Percentiles rank a stretch among this genome's conserved stretches.
These are phyloP conservation scores for Bolboschoenoplectus hybrid DNA, from an alignment of 202 grass and related monocot species.

Conservation along the genomic window DNA sequence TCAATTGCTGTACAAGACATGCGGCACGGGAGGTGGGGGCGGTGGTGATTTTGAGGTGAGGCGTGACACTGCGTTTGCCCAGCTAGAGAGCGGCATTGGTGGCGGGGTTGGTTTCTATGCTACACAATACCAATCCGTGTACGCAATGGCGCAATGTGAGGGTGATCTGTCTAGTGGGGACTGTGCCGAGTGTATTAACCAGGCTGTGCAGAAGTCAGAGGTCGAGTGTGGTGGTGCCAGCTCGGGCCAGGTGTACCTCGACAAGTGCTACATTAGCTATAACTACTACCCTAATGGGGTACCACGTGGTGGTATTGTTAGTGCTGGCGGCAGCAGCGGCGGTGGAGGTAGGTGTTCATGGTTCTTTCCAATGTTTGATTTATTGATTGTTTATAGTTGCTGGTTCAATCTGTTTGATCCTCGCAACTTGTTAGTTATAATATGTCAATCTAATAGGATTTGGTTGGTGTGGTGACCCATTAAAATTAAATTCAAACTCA, in stretches of 20 bases:
- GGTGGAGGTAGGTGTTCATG: slow-evolving; percentile 12
- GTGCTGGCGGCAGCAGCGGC: slow-evolving; percentile 10
- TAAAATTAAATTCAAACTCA: slow-evolving; percentile 34
- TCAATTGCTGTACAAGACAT: slow-evolving; percentile 95
- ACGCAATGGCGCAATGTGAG: slow-evolving; percentile 97
- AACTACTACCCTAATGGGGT: slow-evolving; percentile 84
- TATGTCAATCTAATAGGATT: slow-evolving; percentile 31
- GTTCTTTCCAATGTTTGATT: slow-evolving; percentile 19
- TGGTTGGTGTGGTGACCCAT: slow-evolving; percentile 28
- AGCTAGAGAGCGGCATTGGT: slow-evolving; percentile 61
- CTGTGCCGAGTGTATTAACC: slow-evolving; percentile 74
- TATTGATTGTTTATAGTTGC: slow-evolving; percentile 32
- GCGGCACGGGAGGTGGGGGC: slow-evolving; percentile 56
- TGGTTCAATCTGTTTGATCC: neutral
- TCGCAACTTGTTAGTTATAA: slow-evolving; percentile 17
- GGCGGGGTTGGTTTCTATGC: slow-evolving; percentile 63
- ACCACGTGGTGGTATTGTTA: slow-evolving; percentile 45
- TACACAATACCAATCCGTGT: slow-evolving; percentile 81
- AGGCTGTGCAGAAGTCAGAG: slow-evolving; percentile 90
- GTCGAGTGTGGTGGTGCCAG: slow-evolving; percentile 88
- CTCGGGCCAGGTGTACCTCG: slow-evolving; percentile 94
- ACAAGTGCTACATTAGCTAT: slow-evolving; percentile 99
- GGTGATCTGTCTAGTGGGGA: slow-evolving; percentile 80
- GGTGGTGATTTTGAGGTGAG: slow-evolving; percentile 67
- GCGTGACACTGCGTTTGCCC: slow-evolving; percentile 72